Base-by-base conservation (phyloP, 306 rosid species). In the Senna tora region DNA sequence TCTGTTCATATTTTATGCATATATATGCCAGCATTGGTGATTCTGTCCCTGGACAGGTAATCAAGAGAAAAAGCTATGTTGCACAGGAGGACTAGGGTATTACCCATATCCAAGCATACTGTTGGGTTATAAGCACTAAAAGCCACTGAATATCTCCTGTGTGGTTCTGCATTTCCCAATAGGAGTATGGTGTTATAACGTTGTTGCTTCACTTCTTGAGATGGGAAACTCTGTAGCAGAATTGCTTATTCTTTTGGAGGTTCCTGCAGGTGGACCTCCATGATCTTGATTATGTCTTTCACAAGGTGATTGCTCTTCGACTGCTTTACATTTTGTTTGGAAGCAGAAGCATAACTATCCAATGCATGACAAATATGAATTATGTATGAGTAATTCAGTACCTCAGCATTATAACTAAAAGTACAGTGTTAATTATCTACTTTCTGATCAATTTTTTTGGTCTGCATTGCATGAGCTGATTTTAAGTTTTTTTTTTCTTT, bases 21-120 rank as follows among this genome's bases (percentile, higher is more conserved):
- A 77, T 64, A 66, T 38, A 65, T 19, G 53, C 33, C 36, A 59
- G 20, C 2, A 45, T 25, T 25, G 30, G 30, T 25, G 30, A 25
- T 77, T 41, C 51, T 75, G 57, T 80, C 39, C 47, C 41, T 78
- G 51, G 62, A 76, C 86, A 89, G 97, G 61, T 83, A 68, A 87
- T 87, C 86, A 87, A 79, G 89, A 86, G 79, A 81, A 92, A 72
- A 58, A 79, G 73, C 69, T 71, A 32, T 67, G 77, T 34, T 46
- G 34, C 81, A 55, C 66, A 52, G 62, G 80, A 73, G 54, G 84
- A 84, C 65, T 83, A 83, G 85, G 77, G 57, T 69, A 66, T 52
- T 81, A 42, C 75, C 75, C 81, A 36, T 67, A 72, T 49, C 65
- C 65, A 71, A 59, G 72, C 60, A 66, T 60, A 61, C 36, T 28